phyloP scores from a whole-genome alignment of 2,329 filamentous ascomycete genomes.

The Sarocladiaceae sp. region DNA sequence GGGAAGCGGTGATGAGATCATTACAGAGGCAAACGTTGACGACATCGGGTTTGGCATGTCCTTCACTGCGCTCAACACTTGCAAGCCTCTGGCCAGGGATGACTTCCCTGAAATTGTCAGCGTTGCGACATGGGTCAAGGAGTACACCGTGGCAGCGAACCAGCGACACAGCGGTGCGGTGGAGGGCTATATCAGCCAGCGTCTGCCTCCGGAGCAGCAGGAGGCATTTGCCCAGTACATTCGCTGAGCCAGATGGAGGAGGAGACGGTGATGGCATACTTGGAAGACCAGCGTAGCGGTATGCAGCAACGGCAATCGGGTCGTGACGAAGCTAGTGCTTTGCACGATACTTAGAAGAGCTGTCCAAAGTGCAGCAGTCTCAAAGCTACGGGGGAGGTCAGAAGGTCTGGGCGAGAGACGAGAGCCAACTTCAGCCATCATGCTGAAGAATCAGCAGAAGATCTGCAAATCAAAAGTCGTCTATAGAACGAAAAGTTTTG shows the following conservation, averaged over 20 bases:
- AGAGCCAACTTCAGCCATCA: too few species aligned
- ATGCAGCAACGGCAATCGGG: too few species aligned
- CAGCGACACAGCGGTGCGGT: constrained; percentile 64
- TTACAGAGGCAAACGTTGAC: constrained; percentile 85
- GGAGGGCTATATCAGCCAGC: constrained; percentile 62
- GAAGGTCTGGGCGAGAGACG: too few species aligned
- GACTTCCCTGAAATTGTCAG: constrained; percentile 81
- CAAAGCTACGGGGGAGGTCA: too few species aligned
- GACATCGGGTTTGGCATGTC: constrained; percentile 92
- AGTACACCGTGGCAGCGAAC: constrained; percentile 73
- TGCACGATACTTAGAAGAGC: too few species aligned
- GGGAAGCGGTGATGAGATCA: constrained; percentile 65
- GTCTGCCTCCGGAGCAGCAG: constrained; percentile 58
- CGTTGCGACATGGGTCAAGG: constrained; percentile 77
- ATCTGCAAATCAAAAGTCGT: too few species aligned
- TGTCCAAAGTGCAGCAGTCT: too few species aligned
- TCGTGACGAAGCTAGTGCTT: too few species aligned
- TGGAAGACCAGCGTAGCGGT: too few species aligned
- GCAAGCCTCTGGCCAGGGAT: constrained; percentile 66
- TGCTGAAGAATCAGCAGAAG: too few species aligned
- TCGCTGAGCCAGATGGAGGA: constrained; percentile 25
- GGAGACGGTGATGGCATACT: too few species aligned
- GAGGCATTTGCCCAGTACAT: constrained; percentile 47
- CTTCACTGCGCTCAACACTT: constrained; percentile 89
- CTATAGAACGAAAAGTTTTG: too few species aligned